Percentiles rank a stretch among this genome's conserved stretches.
Conservation (phyloP, 2,329 filamentous ascomycete species). For the Ascochyta viciae-villosae region DNA sequence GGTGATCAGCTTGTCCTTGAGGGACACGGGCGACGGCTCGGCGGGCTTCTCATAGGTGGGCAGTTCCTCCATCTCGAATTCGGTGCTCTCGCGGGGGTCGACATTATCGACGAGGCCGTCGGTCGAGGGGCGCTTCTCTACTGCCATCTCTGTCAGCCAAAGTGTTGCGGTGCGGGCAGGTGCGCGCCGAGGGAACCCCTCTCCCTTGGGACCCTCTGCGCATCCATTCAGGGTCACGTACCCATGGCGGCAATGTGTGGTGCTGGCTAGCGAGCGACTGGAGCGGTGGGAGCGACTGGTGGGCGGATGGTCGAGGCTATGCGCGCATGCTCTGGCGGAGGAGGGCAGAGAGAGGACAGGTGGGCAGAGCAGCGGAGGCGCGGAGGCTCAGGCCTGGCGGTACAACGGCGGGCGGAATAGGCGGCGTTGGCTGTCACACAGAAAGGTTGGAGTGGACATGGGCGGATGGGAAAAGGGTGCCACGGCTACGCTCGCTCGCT, state of each 20-base stretch:
- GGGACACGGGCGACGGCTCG: slow-evolving; percentile 35
- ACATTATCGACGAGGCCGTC: slow-evolving; percentile 49
- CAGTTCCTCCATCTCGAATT: slow-evolving; percentile 43
- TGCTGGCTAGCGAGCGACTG: slow-evolving; percentile 25
- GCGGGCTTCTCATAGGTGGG: slow-evolving; percentile 43
- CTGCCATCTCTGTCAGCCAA: slow-evolving; percentile 30
- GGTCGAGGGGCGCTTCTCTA: slow-evolving; percentile 48
- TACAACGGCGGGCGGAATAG: slow-evolving; percentile 14
- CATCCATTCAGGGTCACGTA: slow-evolving; percentile 23
- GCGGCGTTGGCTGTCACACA: slow-evolving; percentile 16
- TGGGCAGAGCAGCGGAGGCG: slow-evolving; percentile 24
- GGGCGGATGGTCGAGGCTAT: slow-evolving; percentile 28
- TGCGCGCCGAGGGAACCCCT: too few species aligned
- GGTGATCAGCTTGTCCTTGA: slow-evolving; percentile 49
- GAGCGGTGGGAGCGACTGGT: slow-evolving; percentile 24
- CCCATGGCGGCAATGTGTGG: slow-evolving; percentile 34
- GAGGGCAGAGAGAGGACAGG: slow-evolving; percentile 20
- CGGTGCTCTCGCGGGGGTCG: slow-evolving; percentile 40
- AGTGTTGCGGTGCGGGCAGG: neutral
- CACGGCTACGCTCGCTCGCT: neutral
- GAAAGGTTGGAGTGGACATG: neutral
- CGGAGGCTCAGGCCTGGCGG: slow-evolving; percentile 21
- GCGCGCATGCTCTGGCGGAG: slow-evolving; percentile 32
- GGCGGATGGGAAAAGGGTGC: slow-evolving; percentile 15
- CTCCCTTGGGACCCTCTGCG: neutral